These are phyloP conservation scores for Pterocarpus macrocarpus DNA, from an alignment of 306 rosid species.

Conservation along the genomic window DNA sequence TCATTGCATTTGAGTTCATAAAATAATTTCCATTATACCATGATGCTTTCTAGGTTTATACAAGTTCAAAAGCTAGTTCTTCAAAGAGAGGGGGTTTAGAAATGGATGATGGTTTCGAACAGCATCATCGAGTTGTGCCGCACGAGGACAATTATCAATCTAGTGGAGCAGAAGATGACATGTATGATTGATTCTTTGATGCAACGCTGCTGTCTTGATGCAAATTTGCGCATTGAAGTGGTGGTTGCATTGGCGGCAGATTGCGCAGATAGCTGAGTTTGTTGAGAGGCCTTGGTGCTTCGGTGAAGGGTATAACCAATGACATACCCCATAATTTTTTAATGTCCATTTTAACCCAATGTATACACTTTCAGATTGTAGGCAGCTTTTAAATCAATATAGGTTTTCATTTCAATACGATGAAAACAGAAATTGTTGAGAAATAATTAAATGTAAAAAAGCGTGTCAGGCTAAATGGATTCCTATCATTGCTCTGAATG, in stretches of 20 bases:
- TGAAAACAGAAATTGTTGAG: conserved; percentile 37
- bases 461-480: conserved; percentile 39
- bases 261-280: conserved; percentile 41
- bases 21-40: not conserved
- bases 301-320: conserved; percentile 36
- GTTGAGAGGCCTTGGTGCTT: conserved; percentile 28
- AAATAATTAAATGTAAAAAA: conserved; percentile 52
- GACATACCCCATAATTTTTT: conserved; percentile 31
- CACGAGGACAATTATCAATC: conserved; percentile 75
- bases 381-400: conserved; percentile 45
- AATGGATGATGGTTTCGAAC: conserved; percentile 74
- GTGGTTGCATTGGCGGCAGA: conserved; percentile 38
- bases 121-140: conserved; percentile 60
- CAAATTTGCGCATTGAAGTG: conserved; percentile 34
- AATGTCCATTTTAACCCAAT: conserved; percentile 44
- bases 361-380: conserved; percentile 51
- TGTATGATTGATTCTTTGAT: conserved; percentile 69
- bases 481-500: conserved; percentile 28
- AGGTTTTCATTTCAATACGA: conserved; percentile 49
- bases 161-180: conserved; percentile 91
- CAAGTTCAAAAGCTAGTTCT: conserved; percentile 59
- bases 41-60: conserved; percentile 69
- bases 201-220: conserved; percentile 45
- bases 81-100: conserved; percentile 63
- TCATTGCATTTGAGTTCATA: not conserved